Evolutionary conservation across 768 basidiomycete genomes (phyloP), one percentile per base, ranked within the genome.

Genomic region (Sarcodon sp.): DNA sequence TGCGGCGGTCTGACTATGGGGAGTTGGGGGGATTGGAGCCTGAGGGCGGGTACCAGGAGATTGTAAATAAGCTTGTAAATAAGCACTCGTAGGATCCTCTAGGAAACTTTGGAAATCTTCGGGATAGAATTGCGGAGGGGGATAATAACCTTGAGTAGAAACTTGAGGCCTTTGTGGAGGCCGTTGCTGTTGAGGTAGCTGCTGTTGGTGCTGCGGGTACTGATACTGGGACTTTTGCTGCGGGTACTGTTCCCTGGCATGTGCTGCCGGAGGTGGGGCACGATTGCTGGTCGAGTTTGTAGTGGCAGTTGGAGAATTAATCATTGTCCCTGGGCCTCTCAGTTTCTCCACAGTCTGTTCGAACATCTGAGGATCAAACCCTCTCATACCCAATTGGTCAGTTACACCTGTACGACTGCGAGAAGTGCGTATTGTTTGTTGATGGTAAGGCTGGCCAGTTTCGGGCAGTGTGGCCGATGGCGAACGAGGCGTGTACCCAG

Each of bases 21-120:
- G 86, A 0, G 87, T 88, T 0, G 87, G 85, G 0, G 87, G 86
- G 36, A 87, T 72, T 13, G 87, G 87, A 0, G 83, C 86, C 50
- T 79, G 76, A 0, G 83, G 85, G 0, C 86, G 77, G 3, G 53
- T 44, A 41, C 56, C 51, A 5, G 74, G 68, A 1, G 77, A 72
- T 27, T 70, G 73, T 16, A 77, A 65, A 56, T 80, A 83, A 0
- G 72, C 59, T 48, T 77, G 77, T 35, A 83, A 66, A 59, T 80
- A 83, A 11, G 75, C 66, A 0, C 73, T 72, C 0, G 75, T 69
- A 0, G 79, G 66, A 54, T 83, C 79, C 39, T 83, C 79, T 41
- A 69, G 65, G 47, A 81, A 74, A 52, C 70, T 70, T 10, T 77
- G 75, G 33, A 72, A 63, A 35, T 84, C 83, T 39, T 83, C 80